Base-by-base conservation (phyloP, 2,329 filamentous ascomycete genomes). In the Penicillium polonicum region DNA sequence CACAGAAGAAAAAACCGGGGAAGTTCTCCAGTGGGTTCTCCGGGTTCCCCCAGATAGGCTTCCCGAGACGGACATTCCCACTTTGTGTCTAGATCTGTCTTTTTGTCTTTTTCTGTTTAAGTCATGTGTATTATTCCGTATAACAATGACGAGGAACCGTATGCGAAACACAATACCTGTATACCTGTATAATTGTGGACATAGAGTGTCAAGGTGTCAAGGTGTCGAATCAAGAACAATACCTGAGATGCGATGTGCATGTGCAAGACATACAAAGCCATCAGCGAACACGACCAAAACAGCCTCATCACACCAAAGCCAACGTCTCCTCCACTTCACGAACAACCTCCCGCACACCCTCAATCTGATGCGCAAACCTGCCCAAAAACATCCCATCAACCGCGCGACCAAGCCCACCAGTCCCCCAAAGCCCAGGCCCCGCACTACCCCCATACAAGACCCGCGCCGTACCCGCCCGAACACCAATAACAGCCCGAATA, bases 381-480 rank as follows among this genome's bases (percentile, higher is more conserved):
- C 91, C 91, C 56, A 95, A 72, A 68, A 94, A 94, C 73, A 94
- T 78, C 0, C 90, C 91, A 75, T 95, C 91, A 13, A 93, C 85
- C 0, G 85, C 87, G 25, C 84, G 81, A 83, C 85, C 60, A 94
- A 77, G 39, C 64, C 81, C 74, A 7, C 73, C 71, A 6, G 53
- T 53, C 29, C 73, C 68, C 72, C 89, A 95, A 46, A 92, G 80
- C 0, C 91, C 91, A 1, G 90, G 89, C 0, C 90, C 90, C 12
- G 91, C 91, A 71, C 89, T 92, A 1, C 91, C 91, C 0, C 91
- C 91, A 71, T 95, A 96, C 19, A 95, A 72, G 43, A 94, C 86
- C 60, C 90, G 84, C 51, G 85, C 87, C 5, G 78, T 71, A 0
- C 85, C 88, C 12, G 75, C 76, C 49, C 87, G 78, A 58, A 74